Percentiles rank a stretch among this genome's conserved stretches.
Evolutionary conservation across 2,329 filamentous ascomycete genomes (phyloP).

Genomic region (Fusarium aywerte): DNA sequence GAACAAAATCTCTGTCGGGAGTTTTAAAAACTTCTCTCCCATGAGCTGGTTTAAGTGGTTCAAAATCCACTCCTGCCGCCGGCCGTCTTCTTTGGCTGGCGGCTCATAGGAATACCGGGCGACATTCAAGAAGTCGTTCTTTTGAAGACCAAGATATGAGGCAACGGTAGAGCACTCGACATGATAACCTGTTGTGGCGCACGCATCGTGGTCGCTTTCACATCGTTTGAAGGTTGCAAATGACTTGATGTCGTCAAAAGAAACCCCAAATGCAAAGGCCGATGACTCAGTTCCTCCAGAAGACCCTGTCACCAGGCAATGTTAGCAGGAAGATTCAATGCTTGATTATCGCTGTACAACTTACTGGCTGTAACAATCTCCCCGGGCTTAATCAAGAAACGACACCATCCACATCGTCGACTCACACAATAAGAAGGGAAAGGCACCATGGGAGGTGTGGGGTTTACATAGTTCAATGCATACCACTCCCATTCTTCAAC

Average conservation of each 20-base stretch:
- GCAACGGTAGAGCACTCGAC: constrained; percentile 19
- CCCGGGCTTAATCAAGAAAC: constrained; percentile 19
- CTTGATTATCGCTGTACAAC: neutral
- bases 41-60: constrained; percentile 7
- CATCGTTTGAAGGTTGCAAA: constrained; percentile 18
- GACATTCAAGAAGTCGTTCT: constrained; percentile 4
- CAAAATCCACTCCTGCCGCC: constrained; percentile 13
- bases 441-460: constrained; percentile 4
- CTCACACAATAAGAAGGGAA: constrained; percentile 29
- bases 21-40: neutral
- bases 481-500: constrained; percentile 20
- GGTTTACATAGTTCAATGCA: constrained; percentile 3
- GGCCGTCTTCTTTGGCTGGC: neutral
- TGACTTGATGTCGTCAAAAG: neutral
- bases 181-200: constrained; percentile 26
- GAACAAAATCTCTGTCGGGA: constrained; percentile 18
- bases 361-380: constrained; percentile 20
- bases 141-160: neutral
- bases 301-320: neutral
- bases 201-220: constrained; percentile 16
- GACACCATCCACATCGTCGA: constrained; percentile 30
- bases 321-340: neutral
- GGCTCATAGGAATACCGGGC: constrained; percentile 28
- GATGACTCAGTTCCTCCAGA: constrained; percentile 13
- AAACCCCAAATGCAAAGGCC: neutral